phyloP scores from a whole-genome alignment of 2,329 filamentous ascomycete species.

The Endothia cerciana region DNA sequence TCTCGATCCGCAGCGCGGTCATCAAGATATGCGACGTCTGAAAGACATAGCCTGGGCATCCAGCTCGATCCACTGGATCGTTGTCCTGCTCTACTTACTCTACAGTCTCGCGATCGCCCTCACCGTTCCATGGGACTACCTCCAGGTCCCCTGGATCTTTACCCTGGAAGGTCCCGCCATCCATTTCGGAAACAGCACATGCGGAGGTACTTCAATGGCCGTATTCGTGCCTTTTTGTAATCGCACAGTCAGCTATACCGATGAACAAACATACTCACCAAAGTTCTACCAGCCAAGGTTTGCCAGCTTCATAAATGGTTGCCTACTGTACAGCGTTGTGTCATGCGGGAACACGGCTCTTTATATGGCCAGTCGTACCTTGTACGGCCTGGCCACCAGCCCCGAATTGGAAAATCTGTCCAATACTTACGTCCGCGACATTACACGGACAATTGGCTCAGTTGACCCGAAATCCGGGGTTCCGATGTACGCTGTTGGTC shows the following conservation, averaged over 20 bases:
- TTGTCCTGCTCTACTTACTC: conserved; percentile 23
- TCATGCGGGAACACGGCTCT: conserved; percentile 23
- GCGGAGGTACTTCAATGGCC: background rate
- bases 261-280: background rate
- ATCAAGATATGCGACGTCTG: background rate
- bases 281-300: background rate
- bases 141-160: background rate
- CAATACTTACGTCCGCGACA: background rate
- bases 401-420: background rate
- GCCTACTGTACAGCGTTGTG: conserved; percentile 20
- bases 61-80: conserved; percentile 26
- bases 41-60: conserved; percentile 27
- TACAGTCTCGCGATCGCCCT: conserved; percentile 25
- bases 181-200: background rate
- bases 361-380: conserved; percentile 23
- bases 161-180: conserved; percentile 1
- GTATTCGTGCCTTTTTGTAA: conserved; percentile 14
- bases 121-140: conserved; percentile 25
- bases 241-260: background rate
- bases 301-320: conserved; percentile 19
- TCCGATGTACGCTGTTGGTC: conserved; percentile 16
- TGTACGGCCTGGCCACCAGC: conserved; percentile 18
- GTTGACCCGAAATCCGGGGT: conserved; percentile 19
- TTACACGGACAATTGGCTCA: conserved; percentile 12
- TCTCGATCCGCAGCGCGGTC: background rate